phyloP scores from a whole-genome alignment of 2,329 filamentous ascomycete genomes.

The Fusarium oxysporum region DNA sequence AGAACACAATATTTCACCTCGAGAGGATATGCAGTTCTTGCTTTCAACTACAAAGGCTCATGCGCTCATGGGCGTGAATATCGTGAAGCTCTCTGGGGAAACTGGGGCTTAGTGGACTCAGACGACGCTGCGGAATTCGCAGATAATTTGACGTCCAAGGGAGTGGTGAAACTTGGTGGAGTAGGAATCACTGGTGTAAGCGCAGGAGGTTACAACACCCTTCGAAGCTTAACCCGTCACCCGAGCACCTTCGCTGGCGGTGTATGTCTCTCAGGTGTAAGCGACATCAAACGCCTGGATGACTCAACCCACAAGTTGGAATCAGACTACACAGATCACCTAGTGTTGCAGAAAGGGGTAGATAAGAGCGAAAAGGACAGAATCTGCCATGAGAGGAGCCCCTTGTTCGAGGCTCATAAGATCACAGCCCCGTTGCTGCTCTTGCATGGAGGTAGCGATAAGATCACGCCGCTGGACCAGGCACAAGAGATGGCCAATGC shows the following conservation, averaged over 20 bases:
- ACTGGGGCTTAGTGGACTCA: constrained; percentile 64
- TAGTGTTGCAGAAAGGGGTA: constrained; percentile 54
- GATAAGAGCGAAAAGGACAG: constrained; percentile 53
- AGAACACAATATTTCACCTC: constrained; percentile 65
- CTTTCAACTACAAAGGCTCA: constrained; percentile 65
- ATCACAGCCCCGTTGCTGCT: constrained; percentile 65
- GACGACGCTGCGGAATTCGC: constrained; percentile 63
- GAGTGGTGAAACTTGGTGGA: constrained; percentile 51
- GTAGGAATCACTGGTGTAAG: constrained; percentile 64
- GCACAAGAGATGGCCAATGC: constrained; percentile 62
- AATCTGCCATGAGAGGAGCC: constrained; percentile 60
- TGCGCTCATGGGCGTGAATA: constrained; percentile 63
- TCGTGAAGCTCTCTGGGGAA: constrained; percentile 59
- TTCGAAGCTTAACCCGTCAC: constrained; percentile 60
- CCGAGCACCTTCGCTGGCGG: constrained; percentile 62
- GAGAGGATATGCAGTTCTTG: constrained; percentile 63
- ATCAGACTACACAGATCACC: constrained; percentile 60
- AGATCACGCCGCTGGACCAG: constrained; percentile 69
- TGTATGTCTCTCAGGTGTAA: constrained; percentile 63
- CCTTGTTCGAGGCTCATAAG: constrained; percentile 59
- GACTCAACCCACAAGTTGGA: constrained; percentile 68
- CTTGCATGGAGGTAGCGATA: constrained; percentile 67
- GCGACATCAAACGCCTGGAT: constrained; percentile 59
- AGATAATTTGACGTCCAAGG: constrained; percentile 52
- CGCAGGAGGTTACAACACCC: constrained; percentile 65